Base-by-base conservation (phyloP, 371 early-diverging fungal species). In the Nematocida displodere region DNA sequence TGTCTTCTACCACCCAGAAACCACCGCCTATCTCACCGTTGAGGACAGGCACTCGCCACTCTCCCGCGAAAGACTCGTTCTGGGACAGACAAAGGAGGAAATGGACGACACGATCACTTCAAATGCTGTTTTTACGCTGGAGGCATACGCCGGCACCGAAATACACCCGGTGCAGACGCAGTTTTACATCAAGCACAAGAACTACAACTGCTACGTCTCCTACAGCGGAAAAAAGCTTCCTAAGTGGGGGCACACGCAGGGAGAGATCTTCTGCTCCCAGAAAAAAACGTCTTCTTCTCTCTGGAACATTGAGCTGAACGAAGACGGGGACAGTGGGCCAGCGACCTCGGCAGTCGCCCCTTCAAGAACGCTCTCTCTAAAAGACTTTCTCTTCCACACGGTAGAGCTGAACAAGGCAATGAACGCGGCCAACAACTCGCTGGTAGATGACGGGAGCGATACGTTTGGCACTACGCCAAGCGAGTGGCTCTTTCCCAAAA, bases 191-290 rank as follows among this genome's bases (percentile, higher is more conserved):
- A 87, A 89, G 33, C 93, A 95, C 81, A 82, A 81, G 5, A 75
- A 80, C 33, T 82, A 87, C 36, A 89, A 89, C n/a, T 94, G 94
- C 80, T 87, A 91, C 37, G 84, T 99, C 58, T 87, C 90, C 8
- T 86, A 88, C 47, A 83, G 87, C n/a, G 87, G 88, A 37, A 87
- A 86, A 22, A 87, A 87, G 29, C 86, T 94, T 42, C 99, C 99
- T 1, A 87, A 90, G 68, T 99, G 99, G 99, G 99, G 97, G 13
- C 94, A 92, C 86, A 88, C 89, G 66, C 99, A 99, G 83, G 86
- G 88, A 1, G 97, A 97, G 80, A 91, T 96, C 0, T 84, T 85
- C 2, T 96, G 95, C 82, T 89, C 90, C 65, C 85, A 88, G 64
- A 85, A 86, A 33, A 78, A 86, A n/a, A 64, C 88, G 54, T 80